Conservation (phyloP, 1,284 basidiomycete genomes). For the Neonothopanus nambi region DNA sequence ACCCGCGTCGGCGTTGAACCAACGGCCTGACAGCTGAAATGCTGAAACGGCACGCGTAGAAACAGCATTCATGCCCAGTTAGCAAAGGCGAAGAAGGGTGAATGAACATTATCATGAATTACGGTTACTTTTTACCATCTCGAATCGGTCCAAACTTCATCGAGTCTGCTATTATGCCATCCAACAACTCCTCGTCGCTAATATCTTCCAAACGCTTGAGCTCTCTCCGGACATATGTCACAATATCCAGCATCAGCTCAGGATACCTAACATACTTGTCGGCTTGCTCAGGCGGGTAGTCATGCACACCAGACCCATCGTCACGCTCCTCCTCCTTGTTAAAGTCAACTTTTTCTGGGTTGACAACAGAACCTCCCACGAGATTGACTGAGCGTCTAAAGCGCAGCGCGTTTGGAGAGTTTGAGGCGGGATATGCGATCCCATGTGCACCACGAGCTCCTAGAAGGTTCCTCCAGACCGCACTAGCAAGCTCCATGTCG, state of each 20-base stretch:
- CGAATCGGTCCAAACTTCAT: constrained; percentile 35
- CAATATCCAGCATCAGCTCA: constrained; percentile 74
- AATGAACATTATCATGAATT: neutral
- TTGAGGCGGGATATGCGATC: constrained; percentile 48
- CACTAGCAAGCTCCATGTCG: constrained; percentile 83
- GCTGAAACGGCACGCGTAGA: too few species aligned
- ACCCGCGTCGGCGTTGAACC: too few species aligned
- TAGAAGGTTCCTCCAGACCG: constrained; percentile 92
- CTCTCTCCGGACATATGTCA: constrained; percentile 81
- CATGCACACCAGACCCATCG: constrained; percentile 72
- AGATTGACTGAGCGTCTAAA: constrained; percentile 69
- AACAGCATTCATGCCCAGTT: too few species aligned
- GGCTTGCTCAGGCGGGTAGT: constrained; percentile 60
- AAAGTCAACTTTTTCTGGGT: constrained; percentile 55
- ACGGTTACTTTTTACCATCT: neutral
- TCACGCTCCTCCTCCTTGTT: constrained; percentile 60
- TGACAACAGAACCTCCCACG: constrained; percentile 59
- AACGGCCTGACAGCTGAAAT: too few species aligned
- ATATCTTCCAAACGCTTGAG: constrained; percentile 71
- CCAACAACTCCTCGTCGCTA: constrained; percentile 69
- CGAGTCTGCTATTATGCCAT: constrained; percentile 27
- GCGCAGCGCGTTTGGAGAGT: constrained; percentile 16
- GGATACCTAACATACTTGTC: constrained; percentile 76
- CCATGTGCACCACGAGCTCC: constrained; percentile 74
- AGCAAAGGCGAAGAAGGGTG: neutral